Evolutionary conservation across 2,329 filamentous ascomycete species (phyloP), one percentile per base, ranked within the genome.

Genomic region (Aspergillus cejpii): DNA sequence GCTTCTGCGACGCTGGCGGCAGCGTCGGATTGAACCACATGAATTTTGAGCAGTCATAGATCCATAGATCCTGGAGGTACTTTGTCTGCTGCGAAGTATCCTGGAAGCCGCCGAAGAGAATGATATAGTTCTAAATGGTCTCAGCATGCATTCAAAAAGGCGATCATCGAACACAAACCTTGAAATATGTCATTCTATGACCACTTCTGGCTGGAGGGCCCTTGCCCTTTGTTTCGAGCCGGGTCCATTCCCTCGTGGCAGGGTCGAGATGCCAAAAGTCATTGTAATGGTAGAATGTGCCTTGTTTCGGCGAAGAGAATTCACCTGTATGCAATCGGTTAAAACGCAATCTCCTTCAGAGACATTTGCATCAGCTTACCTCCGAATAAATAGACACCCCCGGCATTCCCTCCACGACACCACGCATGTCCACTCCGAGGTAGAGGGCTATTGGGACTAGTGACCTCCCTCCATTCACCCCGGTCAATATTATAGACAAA

Each of bases 221-320:
- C 71, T 77, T 77, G 29, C 69, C 68, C 52, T 83, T 84, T 2
- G 76, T 77, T 65, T 98, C 92, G 26, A 98, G 75, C 49, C 90
- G 85, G 45, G 81, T 86, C 92, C 92, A 98, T 71, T 98, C 92
- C 57, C 89, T 78, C 6, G 80, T 83, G 6, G 77, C 78, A 0
- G 91, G 85, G 61, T 97, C 90, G 34, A 97, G 77, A 39, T 85
- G 78, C 91, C 92, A 98, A 65, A 98, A 97, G 70, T 97, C 92
- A 60, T 94, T 95, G 72, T 98, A 98, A 68, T 98, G 92, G 66
- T 98, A 96, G 61, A 98, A 98, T 0, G 91, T 97, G 3, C 92
- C 92, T 68, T 97, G 92, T 64, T 96, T 97, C 2, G 92, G 92
- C 21, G 85, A 91, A 46, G 87, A 94, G 66, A 98, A 98, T 69